Evolutionary conservation across 768 basidiomycete species (phyloP).

Genomic region (Leccinum obscurum): DNA sequence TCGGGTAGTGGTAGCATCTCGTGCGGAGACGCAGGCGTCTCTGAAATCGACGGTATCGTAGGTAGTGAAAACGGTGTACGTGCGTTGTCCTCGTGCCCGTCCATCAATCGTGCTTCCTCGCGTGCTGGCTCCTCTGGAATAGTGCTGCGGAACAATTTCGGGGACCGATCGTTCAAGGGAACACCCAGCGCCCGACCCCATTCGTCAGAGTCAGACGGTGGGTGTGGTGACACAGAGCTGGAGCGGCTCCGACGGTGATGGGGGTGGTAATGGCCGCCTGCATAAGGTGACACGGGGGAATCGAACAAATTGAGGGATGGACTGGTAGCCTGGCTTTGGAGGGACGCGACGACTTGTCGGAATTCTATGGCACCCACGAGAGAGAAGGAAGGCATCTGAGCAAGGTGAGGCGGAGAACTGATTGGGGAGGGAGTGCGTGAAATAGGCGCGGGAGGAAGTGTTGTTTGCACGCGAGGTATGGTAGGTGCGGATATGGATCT

Average conservation of each 20-base stretch:
- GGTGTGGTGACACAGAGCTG: constrained; percentile 33
- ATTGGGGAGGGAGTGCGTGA: constrained; percentile 52
- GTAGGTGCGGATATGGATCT: constrained; percentile 41
- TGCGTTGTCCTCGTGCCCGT: constrained; percentile 9
- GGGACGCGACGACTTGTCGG: constrained; percentile 81
- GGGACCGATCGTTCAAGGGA: constrained; percentile 53
- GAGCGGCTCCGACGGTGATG: constrained; percentile 33
- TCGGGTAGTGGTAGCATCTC: constrained; percentile 40
- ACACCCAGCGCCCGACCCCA: constrained; percentile 54
- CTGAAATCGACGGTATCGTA: constrained; percentile 55
- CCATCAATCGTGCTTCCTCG: constrained; percentile 11
- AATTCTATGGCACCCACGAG: constrained; percentile 96
- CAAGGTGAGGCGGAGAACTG: constrained; percentile 36
- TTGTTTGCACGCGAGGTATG: constrained; percentile 40
- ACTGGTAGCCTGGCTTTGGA: constrained; percentile 67
- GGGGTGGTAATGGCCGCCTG: constrained; percentile 71
- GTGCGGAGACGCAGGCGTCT: constrained; percentile 48
- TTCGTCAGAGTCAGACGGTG: constrained; percentile 37
- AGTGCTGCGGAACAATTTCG: constrained; percentile 33
- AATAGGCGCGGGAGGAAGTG: constrained; percentile 43
- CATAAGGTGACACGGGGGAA: constrained; percentile 65
- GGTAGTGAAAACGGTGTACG: constrained; percentile 26
- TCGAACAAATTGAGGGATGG: constrained; percentile 66
- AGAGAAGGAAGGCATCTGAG: constrained; percentile 80
- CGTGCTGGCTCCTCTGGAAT: constrained; percentile 19